Evolutionary conservation across 176 grass and related monocot genomes (phyloP).

Genomic region (Cymbopogon citratus): DNA sequence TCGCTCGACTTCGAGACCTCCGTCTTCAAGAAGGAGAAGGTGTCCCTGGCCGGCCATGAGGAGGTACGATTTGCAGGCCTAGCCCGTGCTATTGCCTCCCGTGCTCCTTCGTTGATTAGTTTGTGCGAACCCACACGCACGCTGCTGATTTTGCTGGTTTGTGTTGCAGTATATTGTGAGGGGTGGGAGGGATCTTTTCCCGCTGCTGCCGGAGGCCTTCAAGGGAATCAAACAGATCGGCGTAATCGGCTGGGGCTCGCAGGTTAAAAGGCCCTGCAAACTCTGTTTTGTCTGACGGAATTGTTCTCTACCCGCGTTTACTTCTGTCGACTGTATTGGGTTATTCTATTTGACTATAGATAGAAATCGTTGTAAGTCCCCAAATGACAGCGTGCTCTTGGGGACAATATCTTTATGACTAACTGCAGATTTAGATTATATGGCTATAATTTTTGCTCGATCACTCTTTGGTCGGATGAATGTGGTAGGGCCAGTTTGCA

Average conservation of each 20-base stretch:
- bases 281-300: background rate
- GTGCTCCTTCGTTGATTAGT: background rate
- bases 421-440: background rate
- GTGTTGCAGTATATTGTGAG: conserved; percentile 61
- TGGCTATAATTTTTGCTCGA: background rate
- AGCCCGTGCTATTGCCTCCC: background rate
- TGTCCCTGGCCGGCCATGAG: conserved; percentile 55
- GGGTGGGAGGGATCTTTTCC: conserved; percentile 71
- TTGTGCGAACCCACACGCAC: background rate
- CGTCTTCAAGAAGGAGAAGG: conserved; percentile 81
- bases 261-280: conserved; percentile 25
- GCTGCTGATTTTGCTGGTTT: background rate
- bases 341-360: background rate
- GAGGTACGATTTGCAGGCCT: conserved; percentile 35
- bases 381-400: background rate
- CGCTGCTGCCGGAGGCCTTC: conserved; percentile 62
- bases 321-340: background rate
- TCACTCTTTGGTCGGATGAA: background rate
- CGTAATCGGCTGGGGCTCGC: conserved; percentile 73
- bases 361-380: background rate
- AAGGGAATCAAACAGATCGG: conserved; percentile 81
- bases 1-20: conserved; percentile 70
- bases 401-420: background rate
- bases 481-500: background rate
- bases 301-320: background rate